Evolutionary conservation across 2,329 filamentous ascomycete genomes (phyloP), one percentile per base, ranked within the genome.

Genomic region (Alternaria longipes): DNA sequence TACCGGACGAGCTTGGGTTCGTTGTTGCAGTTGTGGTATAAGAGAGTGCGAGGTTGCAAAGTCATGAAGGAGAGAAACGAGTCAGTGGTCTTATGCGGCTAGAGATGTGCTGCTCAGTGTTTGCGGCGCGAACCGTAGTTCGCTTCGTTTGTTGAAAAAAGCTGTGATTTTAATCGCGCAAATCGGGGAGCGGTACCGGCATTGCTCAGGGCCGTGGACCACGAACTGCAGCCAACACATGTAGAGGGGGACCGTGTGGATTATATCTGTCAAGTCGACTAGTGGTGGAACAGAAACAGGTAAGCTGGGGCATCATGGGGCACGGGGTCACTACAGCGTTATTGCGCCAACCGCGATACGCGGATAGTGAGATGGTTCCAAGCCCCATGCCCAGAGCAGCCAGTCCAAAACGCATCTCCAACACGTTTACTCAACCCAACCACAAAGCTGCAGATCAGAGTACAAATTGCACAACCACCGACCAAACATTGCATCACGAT

Each of bases 331-430:
- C 38, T 45, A 34, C 24, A 44, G 49, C 18, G 28, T 44, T 34
- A 51, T 49, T 61, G 58, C 56, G 56, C 62, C 56, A 54, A 49
- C 62, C 54, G 52, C 52, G 44, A 36, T 64, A 62, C 56, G 62
- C 56, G 54, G 49, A 16, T 22, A 42, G 45, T 53, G 52, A 28
- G 40, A 56, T 44, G 22, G 40, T 57, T 52, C 56, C 56, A 62
- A 63, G 60, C 34, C 47, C 22, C 30, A 30, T 46, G 63, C 63
- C 63, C 50, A 65, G 63, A 32, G 49, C 18, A 51, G 20, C 55
- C 46, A 44, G 45, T 18, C 50, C 50, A 55, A 55, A 63, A 55
- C 62, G 40, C 47, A 60, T 52, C 32, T 51, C 53, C 51, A 51
- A 54, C 50, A 59, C 52, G 46, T 36, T 40, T 30, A 24, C 52